Conservation (phyloP, 2,329 filamentous ascomycete species). For the Exserohilum turcica region DNA sequence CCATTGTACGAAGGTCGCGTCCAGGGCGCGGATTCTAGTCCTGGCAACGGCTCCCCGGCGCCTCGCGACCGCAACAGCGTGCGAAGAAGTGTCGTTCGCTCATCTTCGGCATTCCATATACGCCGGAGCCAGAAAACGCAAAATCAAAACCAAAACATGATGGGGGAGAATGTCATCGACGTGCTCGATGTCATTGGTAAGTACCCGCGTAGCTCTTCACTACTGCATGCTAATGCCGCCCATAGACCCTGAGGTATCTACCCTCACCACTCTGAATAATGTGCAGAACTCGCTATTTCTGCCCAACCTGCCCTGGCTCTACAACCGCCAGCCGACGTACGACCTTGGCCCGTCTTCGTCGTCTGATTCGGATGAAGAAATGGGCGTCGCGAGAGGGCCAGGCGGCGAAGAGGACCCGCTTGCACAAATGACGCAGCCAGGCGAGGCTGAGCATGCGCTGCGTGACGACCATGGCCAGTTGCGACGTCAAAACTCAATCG, state of each 20-base stretch:
- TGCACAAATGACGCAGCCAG: conserved; percentile 24
- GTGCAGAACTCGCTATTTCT: conserved; percentile 91
- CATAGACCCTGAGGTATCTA: conserved; percentile 79
- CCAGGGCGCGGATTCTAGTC: conserved; percentile 6
- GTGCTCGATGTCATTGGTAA: conserved; percentile 71
- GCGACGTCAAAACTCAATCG: conserved; percentile 36
- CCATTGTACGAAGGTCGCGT: conserved; percentile 40
- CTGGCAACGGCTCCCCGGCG: conserved; percentile 21
- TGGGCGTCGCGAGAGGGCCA: conserved; percentile 15
- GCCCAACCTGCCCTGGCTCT: conserved; percentile 72
- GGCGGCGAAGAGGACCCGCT: conserved; percentile 22
- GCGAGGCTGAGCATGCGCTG: conserved; percentile 20
- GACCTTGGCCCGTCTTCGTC: conserved; percentile 62
- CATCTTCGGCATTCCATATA: conserved; percentile 36
- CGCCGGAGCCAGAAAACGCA: conserved; percentile 24
- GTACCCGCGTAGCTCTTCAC: conserved; percentile 27
- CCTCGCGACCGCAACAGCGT: conserved; percentile 16
- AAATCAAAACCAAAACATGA: conserved; percentile 58
- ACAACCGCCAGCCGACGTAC: conserved; percentile 81
- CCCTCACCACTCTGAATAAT: conserved; percentile 82
- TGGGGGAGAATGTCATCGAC: conserved; percentile 65
- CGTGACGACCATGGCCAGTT: conserved; percentile 10
- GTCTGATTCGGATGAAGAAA: conserved; percentile 37
- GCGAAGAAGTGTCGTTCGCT: conserved; percentile 28
- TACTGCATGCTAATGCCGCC: conserved; percentile 32